phyloP scores from a whole-genome alignment of 225 moss, liverwort and hornwort species.

The Sphagnum tenellum region DNA sequence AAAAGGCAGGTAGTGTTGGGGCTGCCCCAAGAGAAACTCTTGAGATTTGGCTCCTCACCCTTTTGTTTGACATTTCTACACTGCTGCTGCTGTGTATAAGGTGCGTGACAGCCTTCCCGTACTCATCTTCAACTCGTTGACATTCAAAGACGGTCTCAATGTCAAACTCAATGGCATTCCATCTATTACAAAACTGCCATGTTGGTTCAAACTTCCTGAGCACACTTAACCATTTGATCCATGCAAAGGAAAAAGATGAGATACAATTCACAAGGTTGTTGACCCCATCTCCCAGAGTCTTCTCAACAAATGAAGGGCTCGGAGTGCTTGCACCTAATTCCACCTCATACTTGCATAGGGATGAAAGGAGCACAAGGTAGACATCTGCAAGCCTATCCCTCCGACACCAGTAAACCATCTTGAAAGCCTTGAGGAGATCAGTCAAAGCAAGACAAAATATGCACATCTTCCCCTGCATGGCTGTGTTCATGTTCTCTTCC shows the following conservation, averaged over 20 bases:
- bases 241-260: conserved; percentile 32
- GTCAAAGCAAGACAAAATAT: conserved; percentile 24
- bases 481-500: conserved; percentile 9
- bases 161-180: conserved; percentile 20
- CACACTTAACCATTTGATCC: conserved; percentile 19
- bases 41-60: conserved; percentile 12
- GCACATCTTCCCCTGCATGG: conserved; percentile 21
- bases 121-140: conserved; percentile 12
- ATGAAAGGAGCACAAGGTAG: conserved; percentile 24
- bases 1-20: conserved; percentile 32
- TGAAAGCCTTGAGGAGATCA: conserved; percentile 16
- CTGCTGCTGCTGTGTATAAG: conserved; percentile 3
- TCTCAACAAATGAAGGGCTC: conserved; percentile 3
- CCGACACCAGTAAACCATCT: conserved; percentile 7
- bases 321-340: conserved; percentile 9
- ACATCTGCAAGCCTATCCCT: conserved; percentile 17
- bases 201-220: conserved; percentile 26
- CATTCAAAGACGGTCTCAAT: conserved; percentile 11
- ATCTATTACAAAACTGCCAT: conserved; percentile 16
- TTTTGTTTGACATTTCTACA: conserved; percentile 8
- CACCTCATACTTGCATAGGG: conserved; percentile 19
- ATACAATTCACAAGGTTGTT: conserved; percentile 13
- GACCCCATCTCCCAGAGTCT: conserved; percentile 20
- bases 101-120: conserved; percentile 8
- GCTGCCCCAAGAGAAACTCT: conserved; percentile 25